Evolutionary conservation across 306 rosid genomes (phyloP).

Genomic region (Ormosia semicastrata): DNA sequence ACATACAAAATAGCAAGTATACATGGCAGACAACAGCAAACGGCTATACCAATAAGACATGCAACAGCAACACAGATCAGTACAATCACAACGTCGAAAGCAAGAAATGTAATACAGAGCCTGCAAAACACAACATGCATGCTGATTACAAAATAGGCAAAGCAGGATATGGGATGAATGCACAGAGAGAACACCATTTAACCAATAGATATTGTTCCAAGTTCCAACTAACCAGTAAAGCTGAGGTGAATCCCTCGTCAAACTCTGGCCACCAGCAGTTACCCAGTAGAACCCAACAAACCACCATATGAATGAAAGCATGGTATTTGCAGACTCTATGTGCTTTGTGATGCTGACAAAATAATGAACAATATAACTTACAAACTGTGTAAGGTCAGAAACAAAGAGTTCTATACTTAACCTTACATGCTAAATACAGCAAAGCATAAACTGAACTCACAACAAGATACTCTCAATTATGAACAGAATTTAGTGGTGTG

Average conservation of each 20-base stretch:
- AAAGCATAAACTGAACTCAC: background rate
- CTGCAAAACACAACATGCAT: conserved; percentile 50
- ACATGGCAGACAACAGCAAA: conserved; percentile 96
- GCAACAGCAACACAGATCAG: conserved; percentile 69
- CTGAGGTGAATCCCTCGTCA: conserved; percentile 63
- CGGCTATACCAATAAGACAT: conserved; percentile 84
- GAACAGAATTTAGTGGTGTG: background rate
- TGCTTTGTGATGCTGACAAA: conserved; percentile 54
- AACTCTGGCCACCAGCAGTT: conserved; percentile 63
- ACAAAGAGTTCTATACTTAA: background rate
- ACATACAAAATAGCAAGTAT: conserved; percentile 72
- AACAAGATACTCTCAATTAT: conserved; percentile 15
- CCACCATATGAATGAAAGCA: conserved; percentile 90
- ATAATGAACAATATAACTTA: background rate
- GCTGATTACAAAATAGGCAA: conserved; percentile 14
- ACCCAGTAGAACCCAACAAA: conserved; percentile 88
- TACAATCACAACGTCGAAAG: conserved; percentile 69
- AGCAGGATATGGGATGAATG: background rate
- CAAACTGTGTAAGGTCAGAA: background rate
- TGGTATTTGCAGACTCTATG: conserved; percentile 65
- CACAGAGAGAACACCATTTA: background rate
- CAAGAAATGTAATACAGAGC: conserved; percentile 82
- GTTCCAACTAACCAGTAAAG: conserved; percentile 75
- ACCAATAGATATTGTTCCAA: background rate
- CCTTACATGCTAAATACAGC: background rate